A percentile compares a stretch with the other conserved stretches of the same genome.
Conservation (phyloP, 305 asterid genomes). For the Fraxinus sp. region DNA sequence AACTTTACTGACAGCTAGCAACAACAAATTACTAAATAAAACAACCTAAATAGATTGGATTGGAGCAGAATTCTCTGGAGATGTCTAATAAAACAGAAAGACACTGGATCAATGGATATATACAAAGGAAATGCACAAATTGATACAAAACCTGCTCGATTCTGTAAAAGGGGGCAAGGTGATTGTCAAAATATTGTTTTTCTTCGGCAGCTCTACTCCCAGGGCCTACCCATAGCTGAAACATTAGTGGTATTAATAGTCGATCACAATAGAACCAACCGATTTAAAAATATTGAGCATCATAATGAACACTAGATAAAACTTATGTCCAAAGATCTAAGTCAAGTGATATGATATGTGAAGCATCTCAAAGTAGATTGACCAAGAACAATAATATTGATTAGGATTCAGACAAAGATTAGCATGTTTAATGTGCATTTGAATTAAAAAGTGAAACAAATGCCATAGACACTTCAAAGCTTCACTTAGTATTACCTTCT, state of each 20-base stretch:
- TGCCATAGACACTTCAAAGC: background rate
- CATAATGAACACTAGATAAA: background rate
- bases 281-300: constrained; percentile 6
- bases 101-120: background rate
- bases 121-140: background rate
- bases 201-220: constrained; percentile 99
- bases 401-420: background rate
- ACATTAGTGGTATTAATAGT: constrained; percentile 10
- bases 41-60: background rate
- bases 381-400: background rate
- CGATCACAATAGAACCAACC: constrained; percentile 5
- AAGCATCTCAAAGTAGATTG: constrained; percentile 3
- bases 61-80: background rate
- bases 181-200: constrained; percentile 85
- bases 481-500: constrained; percentile 56
- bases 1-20: background rate
- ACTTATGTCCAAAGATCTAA: background rate
- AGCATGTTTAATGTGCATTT: background rate
- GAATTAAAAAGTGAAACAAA: background rate
- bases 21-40: background rate
- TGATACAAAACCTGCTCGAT: constrained; percentile 77
- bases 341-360: background rate
- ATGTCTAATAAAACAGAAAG: background rate
- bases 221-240: constrained; percentile 98
- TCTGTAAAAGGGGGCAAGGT: constrained; percentile 95